These are phyloP conservation scores for Pisolithus microcarpus DNA, from an alignment of 768 basidiomycete genomes.

Conservation along the genomic window DNA sequence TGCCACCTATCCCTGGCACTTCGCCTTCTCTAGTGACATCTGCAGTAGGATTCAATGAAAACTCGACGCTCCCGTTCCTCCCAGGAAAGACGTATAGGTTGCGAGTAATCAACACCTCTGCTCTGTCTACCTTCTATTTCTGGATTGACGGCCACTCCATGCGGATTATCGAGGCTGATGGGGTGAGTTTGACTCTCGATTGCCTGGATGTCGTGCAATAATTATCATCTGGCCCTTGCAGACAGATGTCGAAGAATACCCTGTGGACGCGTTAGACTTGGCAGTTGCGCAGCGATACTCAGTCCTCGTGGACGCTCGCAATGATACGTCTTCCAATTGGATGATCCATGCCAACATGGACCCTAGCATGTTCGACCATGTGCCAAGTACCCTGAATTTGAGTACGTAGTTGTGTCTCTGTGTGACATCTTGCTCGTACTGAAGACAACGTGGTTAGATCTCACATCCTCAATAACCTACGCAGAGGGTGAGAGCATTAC, in stretches of 20 bases:
- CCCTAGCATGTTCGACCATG: conserved; percentile 77
- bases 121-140: conserved; percentile 70
- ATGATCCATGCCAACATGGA: conserved; percentile 90
- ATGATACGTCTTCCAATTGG: conserved; percentile 81
- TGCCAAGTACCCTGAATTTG: conserved; percentile 65
- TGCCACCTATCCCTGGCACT: conserved; percentile 49
- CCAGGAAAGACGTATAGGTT: conserved; percentile 89
- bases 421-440: not conserved
- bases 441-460: conserved; percentile 38
- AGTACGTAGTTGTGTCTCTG: conserved; percentile 40
- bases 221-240: conserved; percentile 20
- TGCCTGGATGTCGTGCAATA: not conserved
- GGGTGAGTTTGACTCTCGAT: conserved; percentile 38
- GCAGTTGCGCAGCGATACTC: conserved; percentile 92
- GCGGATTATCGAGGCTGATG: conserved; percentile 78
- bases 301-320: conserved; percentile 83
- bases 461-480: conserved; percentile 83
- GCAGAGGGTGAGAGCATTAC: conserved; percentile 41
- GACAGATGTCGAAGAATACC: conserved; percentile 72
- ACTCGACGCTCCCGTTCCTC: conserved; percentile 73
- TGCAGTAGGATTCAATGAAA: conserved; percentile 77
- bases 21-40: conserved; percentile 40
- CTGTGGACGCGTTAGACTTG: conserved; percentile 64
- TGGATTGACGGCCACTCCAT: conserved; percentile 88
- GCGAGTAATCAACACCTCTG: conserved; percentile 78